These are phyloP conservation scores for Phytophthora melonis DNA, from an alignment of 352 stramenopile genomes.

Conservation along the genomic window DNA sequence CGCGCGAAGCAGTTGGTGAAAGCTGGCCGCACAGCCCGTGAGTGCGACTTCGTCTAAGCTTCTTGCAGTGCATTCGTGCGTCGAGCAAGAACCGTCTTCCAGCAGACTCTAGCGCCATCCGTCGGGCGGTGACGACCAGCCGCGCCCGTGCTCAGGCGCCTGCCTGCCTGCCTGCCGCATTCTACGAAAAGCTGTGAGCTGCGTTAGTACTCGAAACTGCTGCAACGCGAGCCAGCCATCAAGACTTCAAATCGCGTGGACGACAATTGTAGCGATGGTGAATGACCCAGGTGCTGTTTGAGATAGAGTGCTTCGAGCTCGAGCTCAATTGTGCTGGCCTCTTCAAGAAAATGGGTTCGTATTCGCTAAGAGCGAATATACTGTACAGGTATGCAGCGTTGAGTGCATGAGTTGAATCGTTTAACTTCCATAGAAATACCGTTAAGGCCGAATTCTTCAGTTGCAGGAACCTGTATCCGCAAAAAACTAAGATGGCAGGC, in stretches of 20 bases:
- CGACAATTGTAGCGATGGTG: background rate
- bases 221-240: background rate
- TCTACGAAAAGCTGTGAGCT: background rate
- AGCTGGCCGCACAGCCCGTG: background rate
- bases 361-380: no score
- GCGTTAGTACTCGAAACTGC: background rate
- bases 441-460: background rate
- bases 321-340: no score
- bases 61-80: slow-evolving; percentile 11
- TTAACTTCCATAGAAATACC: background rate
- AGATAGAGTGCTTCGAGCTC: background rate
- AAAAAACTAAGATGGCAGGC: background rate
- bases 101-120: slow-evolving; percentile 10
- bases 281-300: background rate
- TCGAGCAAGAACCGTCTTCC: slow-evolving; percentile 27
- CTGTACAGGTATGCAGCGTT: background rate
- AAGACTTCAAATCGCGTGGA: background rate
- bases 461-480: background rate
- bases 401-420: background rate
- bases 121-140: background rate
- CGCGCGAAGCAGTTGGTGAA: slow-evolving; percentile 8
- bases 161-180: background rate
- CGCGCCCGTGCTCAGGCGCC: no score
- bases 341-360: no score
- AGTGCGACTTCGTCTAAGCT: slow-evolving; percentile 15